A percentile compares a stretch with the other conserved stretches of the same genome.
Conservation (phyloP, 176 grass and related monocot species). For the Cocos nucifera region DNA sequence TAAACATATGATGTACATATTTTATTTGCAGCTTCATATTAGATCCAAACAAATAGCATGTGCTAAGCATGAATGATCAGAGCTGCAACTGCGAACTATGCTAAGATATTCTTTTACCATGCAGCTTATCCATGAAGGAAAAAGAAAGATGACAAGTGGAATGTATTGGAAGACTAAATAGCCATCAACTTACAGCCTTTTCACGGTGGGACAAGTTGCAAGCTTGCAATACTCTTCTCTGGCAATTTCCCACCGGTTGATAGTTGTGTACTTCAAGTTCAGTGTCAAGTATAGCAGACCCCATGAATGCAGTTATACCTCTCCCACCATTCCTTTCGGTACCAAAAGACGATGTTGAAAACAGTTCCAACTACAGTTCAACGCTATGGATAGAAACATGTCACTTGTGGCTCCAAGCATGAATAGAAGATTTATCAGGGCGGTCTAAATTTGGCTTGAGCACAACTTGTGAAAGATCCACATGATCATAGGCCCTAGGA, state of each 20-base stretch:
- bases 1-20: no score
- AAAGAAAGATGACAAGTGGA: no score
- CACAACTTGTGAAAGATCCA: slow-evolving; percentile 47
- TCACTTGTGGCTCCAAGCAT: slow-evolving; percentile 46
- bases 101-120: no score
- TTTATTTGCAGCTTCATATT: no score
- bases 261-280: slow-evolving; percentile 34
- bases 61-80: no score
- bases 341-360: slow-evolving; percentile 67
- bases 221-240: slow-evolving; percentile 70
- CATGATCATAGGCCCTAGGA: slow-evolving; percentile 41
- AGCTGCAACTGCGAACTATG: no score
- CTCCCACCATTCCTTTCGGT: slow-evolving; percentile 64
- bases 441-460: slow-evolving; percentile 36
- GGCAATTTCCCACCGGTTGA: slow-evolving; percentile 44
- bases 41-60: no score
- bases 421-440: slow-evolving; percentile 68
- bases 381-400: slow-evolving; percentile 46
- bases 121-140: no score
- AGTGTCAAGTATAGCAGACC: slow-evolving; percentile 48
- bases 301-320: slow-evolving; percentile 92
- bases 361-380: slow-evolving; percentile 61
- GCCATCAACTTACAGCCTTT: slow-evolving; percentile 24
- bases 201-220: slow-evolving; percentile 40
- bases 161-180: slow-evolving; percentile 34